Conservation (phyloP, 2,329 filamentous ascomycete species). For the Cylindrodendrum hubeiense region DNA sequence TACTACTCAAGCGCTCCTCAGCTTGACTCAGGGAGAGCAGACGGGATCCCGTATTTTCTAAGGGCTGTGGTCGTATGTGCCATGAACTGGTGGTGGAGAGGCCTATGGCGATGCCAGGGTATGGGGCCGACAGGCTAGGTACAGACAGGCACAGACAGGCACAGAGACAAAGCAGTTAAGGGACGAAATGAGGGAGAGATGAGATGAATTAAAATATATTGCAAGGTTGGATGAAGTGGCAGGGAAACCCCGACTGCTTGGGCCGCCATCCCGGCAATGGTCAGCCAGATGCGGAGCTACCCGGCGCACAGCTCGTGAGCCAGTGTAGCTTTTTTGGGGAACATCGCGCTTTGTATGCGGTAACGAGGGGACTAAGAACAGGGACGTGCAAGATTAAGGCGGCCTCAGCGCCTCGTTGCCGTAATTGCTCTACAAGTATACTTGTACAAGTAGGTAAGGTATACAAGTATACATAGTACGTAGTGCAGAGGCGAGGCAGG, state of each 20-base stretch:
- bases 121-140: not conserved
- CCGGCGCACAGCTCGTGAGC: not conserved
- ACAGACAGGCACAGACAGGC: too few relatives aligned
- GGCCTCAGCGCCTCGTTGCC: not conserved
- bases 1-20: slow-evolving; percentile 21
- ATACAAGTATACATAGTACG: too few relatives aligned
- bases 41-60: slow-evolving; percentile 21
- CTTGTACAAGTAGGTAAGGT: too few relatives aligned
- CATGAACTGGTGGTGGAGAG: slow-evolving; percentile 7
- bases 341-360: not conserved
- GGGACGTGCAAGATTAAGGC: slow-evolving; percentile 4
- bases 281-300: slow-evolving; percentile 14
- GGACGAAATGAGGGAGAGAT: slow-evolving; percentile 20
- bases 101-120: not conserved
- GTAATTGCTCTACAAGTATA: slow-evolving; percentile 13
- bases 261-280: not conserved
- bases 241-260: slow-evolving; percentile 13
- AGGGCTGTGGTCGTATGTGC: slow-evolving; percentile 15
- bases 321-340: slow-evolving; percentile 2
- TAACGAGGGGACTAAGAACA: slow-evolving; percentile 1
- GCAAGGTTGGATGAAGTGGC: slow-evolving; percentile 8
- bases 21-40: slow-evolving; percentile 14
- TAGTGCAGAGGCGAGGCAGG: too few relatives aligned
- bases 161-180: slow-evolving; percentile 15
- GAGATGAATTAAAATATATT: slow-evolving; percentile 11